Percentiles rank a stretch among this genome's conserved stretches.
Conservation (phyloP, 768 basidiomycete genomes). For the Boletus edulis region DNA sequence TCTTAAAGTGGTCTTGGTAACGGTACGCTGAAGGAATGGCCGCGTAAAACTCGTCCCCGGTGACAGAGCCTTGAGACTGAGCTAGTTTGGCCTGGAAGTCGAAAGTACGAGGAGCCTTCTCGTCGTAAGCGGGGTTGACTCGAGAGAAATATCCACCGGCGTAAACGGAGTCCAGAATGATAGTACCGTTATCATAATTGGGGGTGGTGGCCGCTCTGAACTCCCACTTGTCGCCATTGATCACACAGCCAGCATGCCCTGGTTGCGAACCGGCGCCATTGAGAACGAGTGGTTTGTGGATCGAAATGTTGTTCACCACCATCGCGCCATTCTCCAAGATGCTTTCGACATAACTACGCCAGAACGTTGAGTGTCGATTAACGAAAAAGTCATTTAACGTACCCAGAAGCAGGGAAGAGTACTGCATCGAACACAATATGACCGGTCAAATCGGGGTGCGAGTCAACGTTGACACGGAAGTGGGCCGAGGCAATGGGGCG, state of each 20-base stretch:
- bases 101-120: slow-evolving; percentile 18
- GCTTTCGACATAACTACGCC: slow-evolving; percentile 24
- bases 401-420: slow-evolving; percentile 48
- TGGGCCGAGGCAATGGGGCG: slow-evolving; percentile 37
- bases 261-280: slow-evolving; percentile 13
- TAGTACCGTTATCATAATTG: slow-evolving; percentile 19
- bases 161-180: slow-evolving; percentile 30
- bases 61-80: slow-evolving; percentile 15
- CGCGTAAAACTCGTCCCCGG: slow-evolving; percentile 17
- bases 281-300: slow-evolving; percentile 31
- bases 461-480: slow-evolving; percentile 34
- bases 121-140: slow-evolving; percentile 26
- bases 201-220: slow-evolving; percentile 28
- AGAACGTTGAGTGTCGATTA: neutral
- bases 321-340: slow-evolving; percentile 35
- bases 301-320: slow-evolving; percentile 24
- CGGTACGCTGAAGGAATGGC: slow-evolving; percentile 20
- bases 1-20: slow-evolving; percentile 24
- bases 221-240: slow-evolving; percentile 28
- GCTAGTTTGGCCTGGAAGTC: slow-evolving; percentile 23
- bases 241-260: slow-evolving; percentile 26
- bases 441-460: slow-evolving; percentile 38
- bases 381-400: slow-evolving; percentile 18
- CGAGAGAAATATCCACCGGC: slow-evolving; percentile 29
- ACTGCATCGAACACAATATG: slow-evolving; percentile 45